Conservation (phyloP, 2,329 filamentous ascomycete species). For the Fusarium sp. region DNA sequence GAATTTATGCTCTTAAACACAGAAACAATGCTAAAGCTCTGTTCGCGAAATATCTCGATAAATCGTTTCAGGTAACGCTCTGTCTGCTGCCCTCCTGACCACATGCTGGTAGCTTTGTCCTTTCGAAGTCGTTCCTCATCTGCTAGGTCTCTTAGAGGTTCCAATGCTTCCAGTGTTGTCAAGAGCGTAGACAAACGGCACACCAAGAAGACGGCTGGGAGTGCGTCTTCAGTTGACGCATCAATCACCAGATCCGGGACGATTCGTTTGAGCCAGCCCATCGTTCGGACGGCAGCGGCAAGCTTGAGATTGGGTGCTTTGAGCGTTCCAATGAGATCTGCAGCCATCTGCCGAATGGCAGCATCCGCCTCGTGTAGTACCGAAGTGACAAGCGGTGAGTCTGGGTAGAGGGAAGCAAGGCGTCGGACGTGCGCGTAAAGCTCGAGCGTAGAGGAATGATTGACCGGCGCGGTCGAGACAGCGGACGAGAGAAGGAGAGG, state of each 20-base stretch:
- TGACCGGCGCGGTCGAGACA: conserved; percentile 71
- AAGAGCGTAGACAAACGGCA: conserved; percentile 85
- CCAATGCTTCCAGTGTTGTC: conserved; percentile 81
- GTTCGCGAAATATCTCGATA: conserved; percentile 96
- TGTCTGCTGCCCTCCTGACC: conserved; percentile 85
- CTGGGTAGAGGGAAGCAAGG: conserved; percentile 82
- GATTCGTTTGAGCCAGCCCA: conserved; percentile 89
- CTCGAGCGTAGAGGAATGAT: conserved; percentile 90
- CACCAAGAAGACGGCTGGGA: conserved; percentile 87
- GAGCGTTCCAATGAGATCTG: conserved; percentile 81
- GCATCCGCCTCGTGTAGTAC: conserved; percentile 82
- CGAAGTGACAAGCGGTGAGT: conserved; percentile 77
- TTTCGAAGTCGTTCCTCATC: conserved; percentile 77
- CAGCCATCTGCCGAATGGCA: conserved; percentile 88
- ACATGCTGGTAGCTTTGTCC: conserved; percentile 54
- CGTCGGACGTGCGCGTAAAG: conserved; percentile 93
- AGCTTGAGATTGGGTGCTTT: conserved; percentile 84
- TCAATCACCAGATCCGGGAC: conserved; percentile 73
- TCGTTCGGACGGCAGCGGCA: conserved; percentile 87
- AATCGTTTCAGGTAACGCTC: conserved; percentile 95
- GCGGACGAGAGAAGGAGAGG: conserved; percentile 86
- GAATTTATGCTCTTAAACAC: conserved; percentile 87
- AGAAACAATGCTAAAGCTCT: conserved; percentile 94
- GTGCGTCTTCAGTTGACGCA: conserved; percentile 65
- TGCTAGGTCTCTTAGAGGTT: conserved; percentile 86